Evolutionary conservation across 345 rosid genomes (phyloP).

Genomic region (Geranium rotundifolium): DNA sequence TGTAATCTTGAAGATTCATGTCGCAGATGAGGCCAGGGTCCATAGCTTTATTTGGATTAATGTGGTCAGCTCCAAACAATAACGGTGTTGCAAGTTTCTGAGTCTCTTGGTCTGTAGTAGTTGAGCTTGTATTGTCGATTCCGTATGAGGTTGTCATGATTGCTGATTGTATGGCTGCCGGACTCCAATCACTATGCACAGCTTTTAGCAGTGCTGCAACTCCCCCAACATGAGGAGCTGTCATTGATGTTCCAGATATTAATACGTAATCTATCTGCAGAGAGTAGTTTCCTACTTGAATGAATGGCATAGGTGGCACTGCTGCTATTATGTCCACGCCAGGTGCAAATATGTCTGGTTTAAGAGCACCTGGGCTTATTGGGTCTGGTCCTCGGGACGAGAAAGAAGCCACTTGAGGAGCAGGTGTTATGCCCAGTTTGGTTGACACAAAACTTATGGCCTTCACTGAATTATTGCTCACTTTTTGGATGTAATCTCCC

Average conservation of each 20-base stretch:
- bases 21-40: constrained; percentile 39
- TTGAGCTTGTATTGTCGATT: constrained; percentile 12
- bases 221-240: constrained; percentile 50
- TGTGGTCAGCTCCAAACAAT: constrained; percentile 31
- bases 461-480: constrained; percentile 16
- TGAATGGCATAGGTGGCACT: constrained; percentile 10
- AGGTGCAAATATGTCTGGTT: constrained; percentile 40
- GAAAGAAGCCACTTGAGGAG: constrained; percentile 51
- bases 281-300: constrained; percentile 14
- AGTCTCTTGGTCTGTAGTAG: constrained; percentile 12
- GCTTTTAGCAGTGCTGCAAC: constrained; percentile 45
- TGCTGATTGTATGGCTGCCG: constrained; percentile 36
- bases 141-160: constrained; percentile 39
- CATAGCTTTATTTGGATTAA: constrained; percentile 32
- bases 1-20: constrained; percentile 23
- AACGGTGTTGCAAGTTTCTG: constrained; percentile 25
- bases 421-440: constrained; percentile 19
- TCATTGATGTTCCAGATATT: constrained; percentile 25
- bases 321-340: constrained; percentile 35
- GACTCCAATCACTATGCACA: constrained; percentile 28
- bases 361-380: constrained; percentile 23
- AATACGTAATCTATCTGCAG: constrained; percentile 26
- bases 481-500: constrained; percentile 3
- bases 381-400: constrained; percentile 63
- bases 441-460: constrained; percentile 23